phyloP scores from a whole-genome alignment of 495 filamentous ascomycete species.

The Trichoderma erinaceum region DNA sequence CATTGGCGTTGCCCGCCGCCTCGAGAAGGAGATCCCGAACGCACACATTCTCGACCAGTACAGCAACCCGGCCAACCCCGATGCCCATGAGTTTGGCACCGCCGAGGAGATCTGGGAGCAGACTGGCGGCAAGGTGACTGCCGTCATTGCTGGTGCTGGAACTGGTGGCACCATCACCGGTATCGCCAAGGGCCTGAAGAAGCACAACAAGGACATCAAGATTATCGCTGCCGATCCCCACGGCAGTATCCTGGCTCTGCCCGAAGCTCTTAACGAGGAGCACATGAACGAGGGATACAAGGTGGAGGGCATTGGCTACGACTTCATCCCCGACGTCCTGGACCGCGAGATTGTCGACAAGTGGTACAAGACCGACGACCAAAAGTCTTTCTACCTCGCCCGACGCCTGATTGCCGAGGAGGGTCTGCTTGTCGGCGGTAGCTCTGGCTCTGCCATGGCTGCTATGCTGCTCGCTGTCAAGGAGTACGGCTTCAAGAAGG shows the following conservation, averaged over 20 bases:
- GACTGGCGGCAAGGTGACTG: conserved; percentile 76
- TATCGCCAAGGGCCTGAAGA: conserved; percentile 75
- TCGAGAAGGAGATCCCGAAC: conserved; percentile 94
- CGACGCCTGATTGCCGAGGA: conserved; percentile 89
- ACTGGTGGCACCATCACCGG: conserved; percentile 96
- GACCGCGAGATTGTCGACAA: conserved; percentile 75
- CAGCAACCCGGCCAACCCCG: conserved; percentile 81
- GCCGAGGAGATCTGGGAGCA: conserved; percentile 96
- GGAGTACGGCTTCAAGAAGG: conserved; percentile 65
- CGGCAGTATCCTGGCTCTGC: conserved; percentile 81
- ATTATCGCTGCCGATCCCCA: conserved; percentile 88
- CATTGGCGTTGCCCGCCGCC: conserved; percentile 84
- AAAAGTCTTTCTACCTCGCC: conserved; percentile 83
- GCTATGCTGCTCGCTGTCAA: conserved; percentile 74
- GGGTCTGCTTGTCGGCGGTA: conserved; percentile 88
- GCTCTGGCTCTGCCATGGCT: conserved; percentile 86
- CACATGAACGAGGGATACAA: conserved; percentile 83
- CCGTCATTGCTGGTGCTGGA: conserved; percentile 84
- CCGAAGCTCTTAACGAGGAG: conserved; percentile 67
- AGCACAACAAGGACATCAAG: conserved; percentile 76
- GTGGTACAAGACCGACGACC: conserved; percentile 97
- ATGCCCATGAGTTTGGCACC: conserved; percentile 90
- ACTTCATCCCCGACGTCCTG: conserved; percentile 93
- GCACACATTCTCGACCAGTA: conserved; percentile 98
- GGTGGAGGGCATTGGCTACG: conserved; percentile 97